Evolutionary conservation across 2,329 filamentous ascomycete genomes (phyloP).

Genomic region (Clarireedia hainanense): DNA sequence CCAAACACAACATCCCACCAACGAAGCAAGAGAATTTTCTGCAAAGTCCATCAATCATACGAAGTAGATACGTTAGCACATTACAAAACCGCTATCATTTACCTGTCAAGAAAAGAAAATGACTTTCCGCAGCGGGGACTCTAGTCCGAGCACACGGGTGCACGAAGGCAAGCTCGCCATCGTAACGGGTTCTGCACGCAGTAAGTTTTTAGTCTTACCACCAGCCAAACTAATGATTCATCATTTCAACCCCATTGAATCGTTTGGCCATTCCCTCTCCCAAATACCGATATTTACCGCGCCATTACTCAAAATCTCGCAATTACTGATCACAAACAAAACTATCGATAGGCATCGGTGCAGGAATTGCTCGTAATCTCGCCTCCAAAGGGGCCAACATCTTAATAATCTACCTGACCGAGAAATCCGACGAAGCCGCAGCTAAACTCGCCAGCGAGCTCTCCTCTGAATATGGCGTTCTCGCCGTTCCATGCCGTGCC

Average conservation of each 20-base stretch:
- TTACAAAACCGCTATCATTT: neutral
- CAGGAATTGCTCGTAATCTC: constrained; percentile 52
- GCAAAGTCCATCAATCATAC: no score
- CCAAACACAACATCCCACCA: no score
- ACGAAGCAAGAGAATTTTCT: no score
- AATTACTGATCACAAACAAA: neutral
- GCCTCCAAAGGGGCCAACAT: constrained; percentile 55
- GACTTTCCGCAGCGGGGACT: neutral
- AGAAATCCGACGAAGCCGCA: constrained; percentile 44
- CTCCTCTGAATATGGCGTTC: constrained; percentile 46
- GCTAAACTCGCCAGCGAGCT: constrained; percentile 47
- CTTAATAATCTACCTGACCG: constrained; percentile 56
- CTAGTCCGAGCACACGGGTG: neutral
- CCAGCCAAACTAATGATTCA: no score
- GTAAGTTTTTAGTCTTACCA: constrained; percentile 33
- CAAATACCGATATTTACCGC: neutral
- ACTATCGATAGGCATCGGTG: constrained; percentile 57
- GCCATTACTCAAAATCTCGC: neutral
- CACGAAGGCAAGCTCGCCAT: constrained; percentile 64
- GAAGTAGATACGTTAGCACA: no score
- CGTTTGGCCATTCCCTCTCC: no score
- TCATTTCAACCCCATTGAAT: no score
- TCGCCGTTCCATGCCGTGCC: constrained; percentile 56
- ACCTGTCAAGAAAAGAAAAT: neutral
- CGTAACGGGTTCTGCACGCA: constrained; percentile 68